Evolutionary conservation across 2,329 filamentous ascomycete genomes (phyloP).

Genomic region (Purpureocillium takamizusanense): DNA sequence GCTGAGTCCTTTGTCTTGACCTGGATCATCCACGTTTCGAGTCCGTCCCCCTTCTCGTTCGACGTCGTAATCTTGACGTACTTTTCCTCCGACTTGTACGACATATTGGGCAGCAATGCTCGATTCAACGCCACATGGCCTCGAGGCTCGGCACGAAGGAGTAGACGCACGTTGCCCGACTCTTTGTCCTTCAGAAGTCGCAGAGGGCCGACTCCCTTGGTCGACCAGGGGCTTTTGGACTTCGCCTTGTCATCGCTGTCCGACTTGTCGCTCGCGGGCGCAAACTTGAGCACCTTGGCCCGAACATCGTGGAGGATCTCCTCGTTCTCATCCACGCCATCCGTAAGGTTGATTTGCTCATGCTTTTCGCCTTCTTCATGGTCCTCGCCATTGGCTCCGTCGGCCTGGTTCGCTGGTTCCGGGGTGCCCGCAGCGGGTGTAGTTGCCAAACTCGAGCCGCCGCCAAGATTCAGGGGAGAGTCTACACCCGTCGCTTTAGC

Average conservation of each 20-base stretch:
- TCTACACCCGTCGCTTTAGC: conserved; percentile 40
- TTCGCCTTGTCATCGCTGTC: conserved; percentile 32
- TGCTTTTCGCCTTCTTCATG: conserved; percentile 52
- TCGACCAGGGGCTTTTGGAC: conserved; percentile 54
- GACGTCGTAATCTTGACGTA: conserved; percentile 51
- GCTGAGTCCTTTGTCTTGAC: conserved; percentile 57
- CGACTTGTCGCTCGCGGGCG: conserved; percentile 37
- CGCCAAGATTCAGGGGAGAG: conserved; percentile 47
- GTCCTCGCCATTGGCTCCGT: conserved; percentile 27
- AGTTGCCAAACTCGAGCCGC: conserved; percentile 51
- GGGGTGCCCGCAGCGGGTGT: conserved; percentile 51
- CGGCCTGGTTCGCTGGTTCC: conserved; percentile 40
- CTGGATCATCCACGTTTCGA: conserved; percentile 64
- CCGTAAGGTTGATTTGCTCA: conserved; percentile 62
- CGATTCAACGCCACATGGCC: conserved; percentile 69
- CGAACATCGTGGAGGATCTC: conserved; percentile 60
- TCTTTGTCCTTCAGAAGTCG: conserved; percentile 66
- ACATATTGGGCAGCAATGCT: conserved; percentile 47
- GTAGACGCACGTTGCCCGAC: conserved; percentile 55
- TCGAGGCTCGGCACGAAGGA: conserved; percentile 66
- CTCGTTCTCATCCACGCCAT: conserved; percentile 63
- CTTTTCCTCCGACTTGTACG: conserved; percentile 54
- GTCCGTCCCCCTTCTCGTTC: conserved; percentile 45
- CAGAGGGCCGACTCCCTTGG: conserved; percentile 61
- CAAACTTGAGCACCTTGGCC: conserved; percentile 59